Conservation (phyloP, 192 early-diverging fungal species). For the Podila epigama region DNA sequence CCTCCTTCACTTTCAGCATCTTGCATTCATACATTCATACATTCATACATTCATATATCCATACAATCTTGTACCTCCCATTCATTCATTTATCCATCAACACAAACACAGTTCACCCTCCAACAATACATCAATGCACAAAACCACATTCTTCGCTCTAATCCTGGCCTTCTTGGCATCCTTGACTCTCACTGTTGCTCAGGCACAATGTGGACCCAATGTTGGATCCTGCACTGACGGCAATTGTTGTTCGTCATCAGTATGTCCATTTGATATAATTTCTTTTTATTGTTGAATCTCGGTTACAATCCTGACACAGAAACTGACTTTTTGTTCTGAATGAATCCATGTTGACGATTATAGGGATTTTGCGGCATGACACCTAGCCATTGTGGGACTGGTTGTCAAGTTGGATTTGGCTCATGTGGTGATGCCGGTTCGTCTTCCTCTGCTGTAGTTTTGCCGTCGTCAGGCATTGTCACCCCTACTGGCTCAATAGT, state of each 20-base stretch:
- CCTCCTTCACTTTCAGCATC: too few relatives aligned
- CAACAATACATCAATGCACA: conserved; percentile 3
- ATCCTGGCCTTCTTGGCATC: conserved; percentile 15
- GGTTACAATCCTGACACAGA: too few relatives aligned
- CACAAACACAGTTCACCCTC: not conserved
- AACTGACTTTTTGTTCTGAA: not conserved
- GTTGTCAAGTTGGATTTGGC: conserved; percentile 24
- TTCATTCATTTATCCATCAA: not conserved
- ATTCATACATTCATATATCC: too few relatives aligned
- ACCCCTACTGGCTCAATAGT: not conserved
- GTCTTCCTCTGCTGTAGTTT: not conserved
- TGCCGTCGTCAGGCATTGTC: not conserved
- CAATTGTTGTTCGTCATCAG: conserved; percentile 17
- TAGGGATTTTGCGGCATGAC: conserved; percentile 34
- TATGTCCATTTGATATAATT: conserved; percentile 12
- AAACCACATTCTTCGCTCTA: not conserved
- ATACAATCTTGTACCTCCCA: too few relatives aligned
- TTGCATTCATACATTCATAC: too few relatives aligned
- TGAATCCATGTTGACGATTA: not conserved
- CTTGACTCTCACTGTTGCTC: conserved; percentile 12
- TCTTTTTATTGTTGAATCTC: too few relatives aligned
- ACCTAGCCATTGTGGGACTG: conserved; percentile 2
- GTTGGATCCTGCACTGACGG: not conserved
- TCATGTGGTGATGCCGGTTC: not conserved
- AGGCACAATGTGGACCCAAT: conserved; percentile 17